A percentile compares a stretch with the other conserved stretches of the same genome.
Evolutionary conservation across 805 yeast genomes (phyloP).

Genomic region (Cyberlindnera japonica): DNA sequence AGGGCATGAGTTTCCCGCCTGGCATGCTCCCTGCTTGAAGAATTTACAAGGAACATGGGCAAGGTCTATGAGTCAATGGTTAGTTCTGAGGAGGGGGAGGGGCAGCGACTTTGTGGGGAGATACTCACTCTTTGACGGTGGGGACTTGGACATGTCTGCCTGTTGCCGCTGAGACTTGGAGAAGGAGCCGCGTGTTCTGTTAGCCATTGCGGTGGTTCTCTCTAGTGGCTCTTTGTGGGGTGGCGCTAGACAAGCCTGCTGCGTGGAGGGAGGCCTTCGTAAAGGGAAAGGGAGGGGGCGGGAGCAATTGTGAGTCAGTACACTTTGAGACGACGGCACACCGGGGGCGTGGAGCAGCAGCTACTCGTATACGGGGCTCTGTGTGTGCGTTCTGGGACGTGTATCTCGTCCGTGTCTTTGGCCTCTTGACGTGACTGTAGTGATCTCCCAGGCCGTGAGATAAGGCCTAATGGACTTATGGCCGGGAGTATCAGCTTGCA

Average conservation of each 20-base stretch:
- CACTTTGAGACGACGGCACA: too few relatives aligned
- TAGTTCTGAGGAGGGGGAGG: conserved; percentile 4
- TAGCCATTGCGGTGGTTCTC: neutral
- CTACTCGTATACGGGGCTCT: too few relatives aligned
- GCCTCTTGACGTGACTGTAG: too few relatives aligned
- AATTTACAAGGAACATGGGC: conserved; percentile 97
- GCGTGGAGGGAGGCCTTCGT: too few relatives aligned
- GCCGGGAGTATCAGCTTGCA: too few relatives aligned
- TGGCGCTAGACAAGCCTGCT: too few relatives aligned
- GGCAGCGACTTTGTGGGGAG: neutral
- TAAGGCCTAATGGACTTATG: neutral
- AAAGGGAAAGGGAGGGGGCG: too few relatives aligned
- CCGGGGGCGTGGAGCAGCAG: too few relatives aligned
- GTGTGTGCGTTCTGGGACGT: too few relatives aligned
- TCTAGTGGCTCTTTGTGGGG: neutral
- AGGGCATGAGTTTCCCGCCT: conserved; percentile 90
- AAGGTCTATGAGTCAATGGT: conserved; percentile 41
- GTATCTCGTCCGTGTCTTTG: too few relatives aligned
- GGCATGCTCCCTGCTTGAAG: conserved; percentile 88
- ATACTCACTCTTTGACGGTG: conserved; percentile 28
- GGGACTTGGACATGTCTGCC: conserved; percentile 25
- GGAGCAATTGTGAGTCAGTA: too few relatives aligned
- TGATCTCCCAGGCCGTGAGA: too few relatives aligned
- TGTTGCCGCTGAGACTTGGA: conserved; percentile 12
- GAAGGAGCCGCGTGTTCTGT: conserved; percentile 11